Base-by-base conservation (phyloP, 129 eudicot genomes). In the Calendula officinalis region DNA sequence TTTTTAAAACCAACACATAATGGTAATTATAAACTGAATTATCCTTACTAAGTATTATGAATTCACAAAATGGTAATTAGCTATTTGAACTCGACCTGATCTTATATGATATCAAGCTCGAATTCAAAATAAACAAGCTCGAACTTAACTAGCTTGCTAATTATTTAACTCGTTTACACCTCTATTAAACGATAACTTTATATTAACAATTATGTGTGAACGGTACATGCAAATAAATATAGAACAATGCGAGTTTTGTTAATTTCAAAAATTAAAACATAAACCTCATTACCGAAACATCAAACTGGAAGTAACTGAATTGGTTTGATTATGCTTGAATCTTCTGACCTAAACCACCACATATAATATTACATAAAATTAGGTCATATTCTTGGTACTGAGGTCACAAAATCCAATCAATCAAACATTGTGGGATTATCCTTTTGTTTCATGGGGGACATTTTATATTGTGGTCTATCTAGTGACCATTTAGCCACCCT, bases 331-430 rank as follows among this genome's bases (percentile, higher is more conserved):
- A 6, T 17, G 15, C 37, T 0, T 10, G 16, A 10, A 1, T 7
- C 30, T 8, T 53, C 16, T 8, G 37, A 13, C 35, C 49, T 27
- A 66, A 57, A 57, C 49, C 59, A 68, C 49, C 56, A 45, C 41
- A 6, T 35, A 48, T 22, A 44, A 15, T 36, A 69, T 69, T 4
- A 46, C 66, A 69, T 45, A 69, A 68, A 68, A 69, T 69, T 69
- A 69, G 74, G 74, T 69, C 74, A 58, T 45, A 69, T 69, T 69
- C 66, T 69, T 45, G 74, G 74, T 45, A 55, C 11, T 55, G 73
- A 68, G 54, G 45, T 36, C 16, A 69, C 58, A 69, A 69, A 45
- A 69, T 34, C 47, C 66, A 69, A 69, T 57, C 66, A 69, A 57
- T 69, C 49, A 45, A 38, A 22, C 58, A 46, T 58, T 69, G 66